Base-by-base conservation (phyloP, 495 filamentous ascomycete species). In the Podospora tetraspora region DNA sequence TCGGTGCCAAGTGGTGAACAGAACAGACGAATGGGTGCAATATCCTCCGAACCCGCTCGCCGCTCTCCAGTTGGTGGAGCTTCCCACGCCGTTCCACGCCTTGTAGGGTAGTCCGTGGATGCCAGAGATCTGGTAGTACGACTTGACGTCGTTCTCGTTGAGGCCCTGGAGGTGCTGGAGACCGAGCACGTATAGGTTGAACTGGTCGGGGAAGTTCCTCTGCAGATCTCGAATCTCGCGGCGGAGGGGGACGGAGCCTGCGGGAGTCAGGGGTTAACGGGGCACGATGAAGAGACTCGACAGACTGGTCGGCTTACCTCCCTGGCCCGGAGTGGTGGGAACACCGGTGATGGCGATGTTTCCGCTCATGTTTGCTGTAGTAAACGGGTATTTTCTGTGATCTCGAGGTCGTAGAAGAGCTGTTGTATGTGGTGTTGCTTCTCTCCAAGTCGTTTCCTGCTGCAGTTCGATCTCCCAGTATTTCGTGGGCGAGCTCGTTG, bases 1-100 rank as follows among this genome's bases (percentile, higher is more conserved):
- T 13, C 90, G 79, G 76, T 92, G 89, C 89, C 90, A 92, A 5
- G 87, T 80, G 29, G 83, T 77, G 73, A 91, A 91, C 29, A 92
- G 75, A 66, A 87, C 86, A 23, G 86, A 90, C 16, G 81, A 79
- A 75, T 92, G 89, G 10, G 82, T 80, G 72, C 89, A 92, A 72
- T 90, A 91, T 0, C 89, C 90, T 30, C 69, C 78, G 70, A 71
- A 78, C 23, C 71, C 81, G 62, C 63, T 59, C 22, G 57, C 74
- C 27, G 72, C 64, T 60, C 76, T 70, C 73, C 75, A 72, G 66
- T 74, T 68, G 24, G 71, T 66, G 61, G 69, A 66, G 66, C 70
- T 68, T 37, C 64, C 63, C 13, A 73, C 71, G 21, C 77, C 78
- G 66, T 81, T 78, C 82, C 81, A 84, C 0, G 77, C 71, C 34